These are phyloP conservation scores for Phaeophleospora eucalypticola DNA, from an alignment of 2,329 filamentous ascomycete genomes.

Conservation along the genomic window DNA sequence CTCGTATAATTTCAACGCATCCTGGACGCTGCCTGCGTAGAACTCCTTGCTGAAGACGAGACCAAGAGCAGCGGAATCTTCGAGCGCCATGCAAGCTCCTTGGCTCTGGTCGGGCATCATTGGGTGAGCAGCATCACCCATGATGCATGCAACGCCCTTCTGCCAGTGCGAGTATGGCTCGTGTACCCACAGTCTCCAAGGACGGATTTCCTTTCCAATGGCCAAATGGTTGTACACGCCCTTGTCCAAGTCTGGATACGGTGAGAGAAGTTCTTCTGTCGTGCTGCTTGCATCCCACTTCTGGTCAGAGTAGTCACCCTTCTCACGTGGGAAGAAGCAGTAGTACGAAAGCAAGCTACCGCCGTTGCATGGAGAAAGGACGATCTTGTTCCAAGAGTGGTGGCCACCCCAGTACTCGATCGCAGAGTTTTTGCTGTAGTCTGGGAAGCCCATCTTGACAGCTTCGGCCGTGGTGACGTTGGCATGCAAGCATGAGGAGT, in stretches of 20 bases:
- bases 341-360: slow-evolving; percentile 65
- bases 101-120: slow-evolving; percentile 65
- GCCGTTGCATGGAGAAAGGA: slow-evolving; percentile 64
- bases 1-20: slow-evolving; percentile 35
- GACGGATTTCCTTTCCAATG: slow-evolving; percentile 60
- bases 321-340: slow-evolving; percentile 61
- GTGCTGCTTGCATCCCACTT: slow-evolving; percentile 56
- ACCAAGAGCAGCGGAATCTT: slow-evolving; percentile 61
- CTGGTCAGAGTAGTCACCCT: slow-evolving; percentile 59
- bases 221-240: slow-evolving; percentile 55
- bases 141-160: slow-evolving; percentile 51
- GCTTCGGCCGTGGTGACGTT: slow-evolving; percentile 62
- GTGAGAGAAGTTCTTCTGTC: slow-evolving; percentile 52
- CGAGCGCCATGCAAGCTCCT: slow-evolving; percentile 65
- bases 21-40: slow-evolving; percentile 36
- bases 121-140: slow-evolving; percentile 65
- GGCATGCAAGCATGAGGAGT: slow-evolving; percentile 60
- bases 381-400: slow-evolving; percentile 63
- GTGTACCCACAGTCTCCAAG: slow-evolving; percentile 64
- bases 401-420: slow-evolving; percentile 69
- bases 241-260: slow-evolving; percentile 57
- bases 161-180: slow-evolving; percentile 57
- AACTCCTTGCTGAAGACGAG: slow-evolving; percentile 54
- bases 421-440: slow-evolving; percentile 58
- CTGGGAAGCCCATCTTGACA: slow-evolving; percentile 55